Conservation (phyloP, 371 early-diverging fungal species). For the Fennellomyces sp. region DNA sequence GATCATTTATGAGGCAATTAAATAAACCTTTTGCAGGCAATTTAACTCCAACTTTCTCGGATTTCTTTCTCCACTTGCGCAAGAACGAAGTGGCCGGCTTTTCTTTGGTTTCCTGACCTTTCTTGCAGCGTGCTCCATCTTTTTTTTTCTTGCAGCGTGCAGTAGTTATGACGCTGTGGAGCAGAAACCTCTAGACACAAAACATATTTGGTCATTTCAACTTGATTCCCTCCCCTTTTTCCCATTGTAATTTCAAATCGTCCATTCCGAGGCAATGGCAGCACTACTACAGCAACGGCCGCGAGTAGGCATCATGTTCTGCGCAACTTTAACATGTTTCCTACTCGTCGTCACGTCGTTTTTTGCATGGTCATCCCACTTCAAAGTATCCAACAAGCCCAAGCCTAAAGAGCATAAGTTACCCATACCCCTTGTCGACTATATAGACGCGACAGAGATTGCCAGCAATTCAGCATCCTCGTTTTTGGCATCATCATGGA, state of each 20-base stretch:
- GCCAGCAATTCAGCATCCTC: not conserved
- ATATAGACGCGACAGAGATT: not conserved
- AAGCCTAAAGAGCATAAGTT: not conserved
- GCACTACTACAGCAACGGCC: not conserved
- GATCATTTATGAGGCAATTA: not conserved
- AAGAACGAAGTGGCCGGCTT: no score
- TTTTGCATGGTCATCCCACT: conserved; percentile 9
- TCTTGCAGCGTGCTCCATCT: no score
- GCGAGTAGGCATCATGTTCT: not conserved
- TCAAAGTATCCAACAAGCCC: not conserved
- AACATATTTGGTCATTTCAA: no score
- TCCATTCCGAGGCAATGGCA: no score
- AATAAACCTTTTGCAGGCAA: not conserved
- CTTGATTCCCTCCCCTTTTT: no score
- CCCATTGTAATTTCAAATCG: not conserved
- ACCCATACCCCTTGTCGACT: not conserved
- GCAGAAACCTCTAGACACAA: no score
- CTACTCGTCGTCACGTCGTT: conserved; percentile 2
- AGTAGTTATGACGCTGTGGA: no score
- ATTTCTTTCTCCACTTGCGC: no score
- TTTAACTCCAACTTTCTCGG: conserved; percentile 4
- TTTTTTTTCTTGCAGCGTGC: no score
- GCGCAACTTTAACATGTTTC: not conserved
- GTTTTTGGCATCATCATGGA: not conserved
- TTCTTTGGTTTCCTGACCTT: no score